Conservation (phyloP, 805 yeast species). For the Teunomyces panamensis region DNA sequence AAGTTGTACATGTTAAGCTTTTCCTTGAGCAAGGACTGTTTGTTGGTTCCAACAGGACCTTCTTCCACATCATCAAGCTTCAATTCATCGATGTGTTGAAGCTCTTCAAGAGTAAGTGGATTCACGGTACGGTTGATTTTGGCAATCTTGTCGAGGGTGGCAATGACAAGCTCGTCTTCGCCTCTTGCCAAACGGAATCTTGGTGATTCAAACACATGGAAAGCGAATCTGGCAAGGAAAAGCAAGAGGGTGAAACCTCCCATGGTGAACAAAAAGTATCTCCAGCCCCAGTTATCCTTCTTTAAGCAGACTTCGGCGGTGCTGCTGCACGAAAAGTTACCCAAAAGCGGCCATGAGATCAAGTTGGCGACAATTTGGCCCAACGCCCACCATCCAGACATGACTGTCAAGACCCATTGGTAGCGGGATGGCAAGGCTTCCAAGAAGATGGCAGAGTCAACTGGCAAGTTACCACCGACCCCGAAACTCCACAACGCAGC, state of each 20-base stretch:
- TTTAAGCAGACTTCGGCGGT: slow-evolving; percentile 40
- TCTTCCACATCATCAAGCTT: slow-evolving; percentile 15
- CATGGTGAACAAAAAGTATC: slow-evolving; percentile 51
- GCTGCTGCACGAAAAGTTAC: slow-evolving; percentile 44
- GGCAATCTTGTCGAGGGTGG: slow-evolving; percentile 44
- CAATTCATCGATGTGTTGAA: slow-evolving; percentile 41
- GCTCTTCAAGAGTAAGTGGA: slow-evolving; percentile 45
- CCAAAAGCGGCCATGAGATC: slow-evolving; percentile 55
- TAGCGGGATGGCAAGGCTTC: slow-evolving; percentile 22
- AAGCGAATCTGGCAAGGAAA: slow-evolving; percentile 32
- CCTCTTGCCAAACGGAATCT: slow-evolving; percentile 53
- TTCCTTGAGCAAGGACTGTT: slow-evolving; percentile 22
- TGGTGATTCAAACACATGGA: slow-evolving; percentile 53
- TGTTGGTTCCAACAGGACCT: slow-evolving; percentile 10
- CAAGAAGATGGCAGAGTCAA: slow-evolving; percentile 23
- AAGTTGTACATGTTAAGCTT: slow-evolving; percentile 24
- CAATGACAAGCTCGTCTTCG: slow-evolving; percentile 48
- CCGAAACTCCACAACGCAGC: slow-evolving; percentile 26
- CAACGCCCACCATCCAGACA: slow-evolving; percentile 50
- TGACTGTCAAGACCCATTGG: slow-evolving; percentile 23
- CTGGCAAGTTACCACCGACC: slow-evolving; percentile 25
- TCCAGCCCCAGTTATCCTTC: slow-evolving; percentile 55
- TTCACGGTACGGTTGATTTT: slow-evolving; percentile 39
- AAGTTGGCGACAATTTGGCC: slow-evolving; percentile 56
- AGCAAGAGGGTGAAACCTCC: slow-evolving; percentile 44